Evolutionary conservation across 768 basidiomycete genomes (phyloP).

Genomic region (Lyophyllum semitale): DNA sequence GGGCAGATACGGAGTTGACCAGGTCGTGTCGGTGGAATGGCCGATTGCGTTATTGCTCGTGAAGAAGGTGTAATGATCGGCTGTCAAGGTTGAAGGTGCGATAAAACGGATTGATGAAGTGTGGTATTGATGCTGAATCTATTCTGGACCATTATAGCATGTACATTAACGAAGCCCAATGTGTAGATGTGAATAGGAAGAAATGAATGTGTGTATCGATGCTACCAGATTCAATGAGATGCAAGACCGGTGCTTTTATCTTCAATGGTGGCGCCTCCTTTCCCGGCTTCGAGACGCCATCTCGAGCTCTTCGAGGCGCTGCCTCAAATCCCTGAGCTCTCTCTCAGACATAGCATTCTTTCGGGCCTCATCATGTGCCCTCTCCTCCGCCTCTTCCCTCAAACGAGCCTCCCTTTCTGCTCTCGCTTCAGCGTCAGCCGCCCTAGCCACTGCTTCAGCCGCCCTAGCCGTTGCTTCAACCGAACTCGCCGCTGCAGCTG

Average conservation of each 20-base stretch:
- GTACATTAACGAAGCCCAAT: not conserved
- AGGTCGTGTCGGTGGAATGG: conserved; percentile 50
- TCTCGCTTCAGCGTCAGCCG: conserved; percentile 13
- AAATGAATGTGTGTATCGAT: conserved; percentile 5
- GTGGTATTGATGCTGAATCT: not conserved
- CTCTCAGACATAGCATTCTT: conserved; percentile 11
- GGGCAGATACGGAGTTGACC: conserved; percentile 35
- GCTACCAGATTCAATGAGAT: not conserved
- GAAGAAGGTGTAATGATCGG: conserved; percentile 17
- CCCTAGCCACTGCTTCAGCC: conserved; percentile 10
- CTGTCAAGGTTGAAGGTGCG: no score
- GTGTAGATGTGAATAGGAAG: not conserved
- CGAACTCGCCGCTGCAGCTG: conserved; percentile 5
- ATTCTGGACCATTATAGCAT: not conserved
- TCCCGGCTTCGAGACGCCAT: not conserved
- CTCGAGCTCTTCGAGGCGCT: conserved; percentile 14
- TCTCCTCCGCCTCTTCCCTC: conserved; percentile 14
- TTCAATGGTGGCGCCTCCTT: not conserved
- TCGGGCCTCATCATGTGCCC: conserved; percentile 12
- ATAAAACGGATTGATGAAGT: no score
- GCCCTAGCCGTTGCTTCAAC: conserved; percentile 11
- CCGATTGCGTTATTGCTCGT: conserved; percentile 47
- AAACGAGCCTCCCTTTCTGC: conserved; percentile 13
- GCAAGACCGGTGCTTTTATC: not conserved
- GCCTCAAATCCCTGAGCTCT: conserved; percentile 12